Conservation (phyloP, 208 protist genomes). For the Crithidia sp. region DNA sequence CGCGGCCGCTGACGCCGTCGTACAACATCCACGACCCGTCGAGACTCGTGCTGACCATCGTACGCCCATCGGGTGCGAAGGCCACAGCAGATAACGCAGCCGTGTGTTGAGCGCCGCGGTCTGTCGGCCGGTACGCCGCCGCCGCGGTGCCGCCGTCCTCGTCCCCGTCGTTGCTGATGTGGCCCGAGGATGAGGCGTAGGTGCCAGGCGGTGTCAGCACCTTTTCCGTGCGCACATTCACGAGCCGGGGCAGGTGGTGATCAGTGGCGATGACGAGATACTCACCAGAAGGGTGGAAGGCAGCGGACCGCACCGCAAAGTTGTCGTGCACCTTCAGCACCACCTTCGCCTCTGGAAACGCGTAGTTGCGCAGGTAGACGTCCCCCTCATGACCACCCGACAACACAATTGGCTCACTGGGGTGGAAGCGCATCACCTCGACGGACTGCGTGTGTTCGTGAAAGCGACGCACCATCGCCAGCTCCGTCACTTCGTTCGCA, state of each 20-base stretch:
- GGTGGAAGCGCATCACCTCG: conserved; percentile 84
- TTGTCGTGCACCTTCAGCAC: conserved; percentile 74
- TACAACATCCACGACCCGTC: conserved; percentile 82
- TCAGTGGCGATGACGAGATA: conserved; percentile 83
- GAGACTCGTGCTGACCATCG: conserved; percentile 64
- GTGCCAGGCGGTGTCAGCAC: conserved; percentile 56
- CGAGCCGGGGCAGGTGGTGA: conserved; percentile 67
- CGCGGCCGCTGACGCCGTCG: conserved; percentile 76
- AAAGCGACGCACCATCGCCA: conserved; percentile 71
- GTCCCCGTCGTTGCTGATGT: conserved; percentile 19
- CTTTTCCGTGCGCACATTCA: conserved; percentile 68
- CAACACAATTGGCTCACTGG: conserved; percentile 56
- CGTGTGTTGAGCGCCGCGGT: conserved; percentile 51
- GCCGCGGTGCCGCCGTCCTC: conserved; percentile 8
- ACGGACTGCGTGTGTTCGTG: conserved; percentile 76
- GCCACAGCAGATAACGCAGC: conserved; percentile 66
- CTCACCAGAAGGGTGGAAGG: conserved; percentile 84
- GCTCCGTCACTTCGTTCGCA: conserved; percentile 84
- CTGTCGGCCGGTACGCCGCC: conserved; percentile 18
- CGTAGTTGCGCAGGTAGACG: conserved; percentile 76
- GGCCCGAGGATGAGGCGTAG: conserved; percentile 27
- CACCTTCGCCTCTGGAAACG: conserved; percentile 52
- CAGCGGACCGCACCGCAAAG: conserved; percentile 67
- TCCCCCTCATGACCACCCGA: conserved; percentile 73
- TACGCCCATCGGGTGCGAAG: conserved; percentile 68